Evolutionary conservation across 2,329 filamentous ascomycete species (phyloP).

Genomic region (Lojkania enalia): DNA sequence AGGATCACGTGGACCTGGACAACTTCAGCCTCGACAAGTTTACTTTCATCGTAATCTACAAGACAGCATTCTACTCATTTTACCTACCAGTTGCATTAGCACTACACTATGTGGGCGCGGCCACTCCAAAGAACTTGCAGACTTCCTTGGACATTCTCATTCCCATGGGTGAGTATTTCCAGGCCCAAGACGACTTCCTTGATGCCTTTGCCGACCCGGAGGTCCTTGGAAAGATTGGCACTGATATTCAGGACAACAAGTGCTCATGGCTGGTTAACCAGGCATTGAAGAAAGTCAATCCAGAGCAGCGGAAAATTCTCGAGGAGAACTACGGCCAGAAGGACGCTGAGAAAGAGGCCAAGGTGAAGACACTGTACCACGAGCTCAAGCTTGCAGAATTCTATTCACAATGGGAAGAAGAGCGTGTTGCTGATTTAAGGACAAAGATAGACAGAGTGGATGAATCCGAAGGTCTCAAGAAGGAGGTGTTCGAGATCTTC

Average conservation of each 20-base stretch:
- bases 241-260: constrained; percentile 99
- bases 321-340: constrained; percentile 95
- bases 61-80: constrained; percentile 99
- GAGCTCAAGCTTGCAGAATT: constrained; percentile 81
- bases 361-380: constrained; percentile 85
- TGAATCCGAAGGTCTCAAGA: constrained; percentile 86
- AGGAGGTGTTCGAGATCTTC: constrained; percentile 85
- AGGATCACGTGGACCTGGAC: constrained; percentile 87
- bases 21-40: constrained; percentile 97
- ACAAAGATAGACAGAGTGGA: constrained; percentile 77
- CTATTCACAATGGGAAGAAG: constrained; percentile 90
- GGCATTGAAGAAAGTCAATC: constrained; percentile 76
- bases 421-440: constrained; percentile 75
- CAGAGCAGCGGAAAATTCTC: constrained; percentile 84
- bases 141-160: constrained; percentile 90
- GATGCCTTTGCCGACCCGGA: constrained; percentile 95
- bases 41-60: constrained; percentile 98
- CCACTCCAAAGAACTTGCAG: constrained; percentile 85
- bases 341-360: constrained; percentile 78
- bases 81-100: constrained; percentile 95
- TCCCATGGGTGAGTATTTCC: constrained; percentile 98
- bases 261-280: constrained; percentile 98
- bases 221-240: constrained; percentile 97
- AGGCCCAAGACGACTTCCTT: constrained; percentile 97
- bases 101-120: constrained; percentile 80